phyloP scores from a whole-genome alignment of 768 basidiomycete species.

The Ramaria sp. region DNA sequence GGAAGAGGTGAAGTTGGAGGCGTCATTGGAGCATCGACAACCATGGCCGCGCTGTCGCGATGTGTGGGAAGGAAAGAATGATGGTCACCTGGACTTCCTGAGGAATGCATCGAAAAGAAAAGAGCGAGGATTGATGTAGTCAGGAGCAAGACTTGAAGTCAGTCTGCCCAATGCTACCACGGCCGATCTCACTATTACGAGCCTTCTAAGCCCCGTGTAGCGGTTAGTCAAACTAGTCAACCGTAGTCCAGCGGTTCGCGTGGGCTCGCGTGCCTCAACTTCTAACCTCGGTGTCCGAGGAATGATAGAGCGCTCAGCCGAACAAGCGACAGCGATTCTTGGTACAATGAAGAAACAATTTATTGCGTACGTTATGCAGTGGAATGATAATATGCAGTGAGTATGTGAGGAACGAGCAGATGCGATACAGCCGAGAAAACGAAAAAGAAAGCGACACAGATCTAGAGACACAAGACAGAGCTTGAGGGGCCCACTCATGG shows the following conservation, averaged over 20 bases:
- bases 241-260: no score
- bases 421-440: background rate
- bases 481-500: no score
- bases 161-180: background rate
- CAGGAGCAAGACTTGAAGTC: background rate
- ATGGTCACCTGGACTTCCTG: background rate
- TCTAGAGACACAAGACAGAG: no score
- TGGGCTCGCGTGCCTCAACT: background rate
- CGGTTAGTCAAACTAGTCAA: no score
- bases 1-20: slow-evolving; percentile 57
- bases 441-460: background rate
- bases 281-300: background rate
- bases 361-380: no score
- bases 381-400: background rate
- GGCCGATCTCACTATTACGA: background rate
- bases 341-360: no score
- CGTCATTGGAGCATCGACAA: slow-evolving; percentile 53
- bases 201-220: no score
- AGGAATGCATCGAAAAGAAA: background rate
- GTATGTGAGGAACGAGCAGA: background rate
- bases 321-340: no score
- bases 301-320: no score
- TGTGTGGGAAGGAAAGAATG: slow-evolving; percentile 8
- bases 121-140: background rate
- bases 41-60: slow-evolving; percentile 32